Conservation (phyloP, 306 rosid species). For the Vachellia collinsii region DNA sequence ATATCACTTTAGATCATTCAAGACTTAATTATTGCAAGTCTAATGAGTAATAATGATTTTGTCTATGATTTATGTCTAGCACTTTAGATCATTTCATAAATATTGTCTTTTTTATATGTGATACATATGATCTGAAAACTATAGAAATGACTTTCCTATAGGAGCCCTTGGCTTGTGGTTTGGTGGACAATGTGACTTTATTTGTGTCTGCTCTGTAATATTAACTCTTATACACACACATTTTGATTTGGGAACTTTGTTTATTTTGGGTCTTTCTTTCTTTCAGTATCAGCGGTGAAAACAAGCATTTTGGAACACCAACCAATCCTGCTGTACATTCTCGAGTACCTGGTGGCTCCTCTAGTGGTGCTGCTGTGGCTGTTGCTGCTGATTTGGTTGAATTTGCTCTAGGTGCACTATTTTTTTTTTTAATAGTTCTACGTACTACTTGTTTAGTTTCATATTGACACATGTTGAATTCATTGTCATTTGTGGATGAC, state of each 20-base stretch:
- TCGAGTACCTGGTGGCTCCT: constrained; percentile 87
- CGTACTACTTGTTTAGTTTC: not conserved
- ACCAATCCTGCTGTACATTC: constrained; percentile 76
- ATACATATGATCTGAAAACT: not conserved
- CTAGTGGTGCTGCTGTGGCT: constrained; percentile 94
- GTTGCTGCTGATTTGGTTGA: constrained; percentile 88
- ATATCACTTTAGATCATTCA: not conserved
- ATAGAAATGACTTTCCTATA: not conserved
- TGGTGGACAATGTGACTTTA: not conserved
- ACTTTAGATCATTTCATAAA: not conserved
- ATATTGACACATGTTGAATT: not conserved
- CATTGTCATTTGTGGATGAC: not conserved
- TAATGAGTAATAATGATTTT: not conserved
- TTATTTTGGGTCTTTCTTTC: constrained; percentile 30
- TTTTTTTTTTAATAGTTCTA: not conserved
- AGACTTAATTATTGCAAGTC: not conserved
- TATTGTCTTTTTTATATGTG: not conserved
- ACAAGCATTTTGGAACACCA: constrained; percentile 81
- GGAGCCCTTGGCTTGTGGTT: not conserved
- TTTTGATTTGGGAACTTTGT: not conserved
- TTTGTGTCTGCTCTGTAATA: not conserved
- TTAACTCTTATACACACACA: not conserved
- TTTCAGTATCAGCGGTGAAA: constrained; percentile 80
- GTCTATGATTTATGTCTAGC: not conserved
- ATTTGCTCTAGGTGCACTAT: constrained; percentile 82